phyloP scores from a whole-genome alignment of 2,329 filamentous ascomycete genomes.

The Fusarium subglutinans region DNA sequence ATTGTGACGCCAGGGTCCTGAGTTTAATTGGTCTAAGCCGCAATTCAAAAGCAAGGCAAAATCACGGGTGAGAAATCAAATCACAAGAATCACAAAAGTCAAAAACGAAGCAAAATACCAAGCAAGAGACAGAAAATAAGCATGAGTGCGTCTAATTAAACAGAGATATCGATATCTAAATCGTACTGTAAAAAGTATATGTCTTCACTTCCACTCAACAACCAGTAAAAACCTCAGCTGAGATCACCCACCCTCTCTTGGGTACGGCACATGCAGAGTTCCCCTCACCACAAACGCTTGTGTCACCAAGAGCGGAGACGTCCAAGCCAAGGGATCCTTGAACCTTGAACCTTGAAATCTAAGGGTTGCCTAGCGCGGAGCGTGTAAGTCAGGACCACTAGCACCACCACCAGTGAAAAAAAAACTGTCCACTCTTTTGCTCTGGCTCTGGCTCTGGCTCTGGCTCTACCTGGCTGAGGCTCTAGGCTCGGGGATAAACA shows the following conservation, averaged over 20 bases:
- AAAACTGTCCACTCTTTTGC: slow-evolving; percentile 6
- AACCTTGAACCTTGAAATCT: slow-evolving; percentile 19
- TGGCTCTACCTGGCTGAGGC: slow-evolving; percentile 6
- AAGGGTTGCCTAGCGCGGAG: slow-evolving; percentile 23
- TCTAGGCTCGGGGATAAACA: slow-evolving; percentile 3
- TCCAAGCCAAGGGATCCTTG: slow-evolving; percentile 25
- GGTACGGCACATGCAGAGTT: slow-evolving; percentile 13
- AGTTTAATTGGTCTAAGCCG: slow-evolving; percentile 16
- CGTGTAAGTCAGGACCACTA: slow-evolving; percentile 27
- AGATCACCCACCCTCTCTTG: slow-evolving; percentile 22
- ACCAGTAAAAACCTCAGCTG: slow-evolving; percentile 23
- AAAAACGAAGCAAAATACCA: not conserved
- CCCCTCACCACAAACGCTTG: slow-evolving; percentile 8
- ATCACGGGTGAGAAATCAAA: not conserved
- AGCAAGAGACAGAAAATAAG: not conserved
- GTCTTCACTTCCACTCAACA: slow-evolving; percentile 21
- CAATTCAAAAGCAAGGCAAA: not conserved
- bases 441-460: not conserved
- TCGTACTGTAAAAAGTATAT: slow-evolving; percentile 40
- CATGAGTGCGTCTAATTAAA: not conserved
- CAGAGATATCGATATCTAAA: slow-evolving; percentile 10
- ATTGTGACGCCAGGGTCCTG: slow-evolving; percentile 15
- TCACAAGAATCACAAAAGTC: not conserved
- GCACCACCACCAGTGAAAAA: not conserved
- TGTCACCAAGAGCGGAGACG: slow-evolving; percentile 13